Percentiles rank a stretch among this genome's conserved stretches.
Evolutionary conservation across 257 asterid species (phyloP).

Genomic region (Nicotiana obtusifolia): DNA sequence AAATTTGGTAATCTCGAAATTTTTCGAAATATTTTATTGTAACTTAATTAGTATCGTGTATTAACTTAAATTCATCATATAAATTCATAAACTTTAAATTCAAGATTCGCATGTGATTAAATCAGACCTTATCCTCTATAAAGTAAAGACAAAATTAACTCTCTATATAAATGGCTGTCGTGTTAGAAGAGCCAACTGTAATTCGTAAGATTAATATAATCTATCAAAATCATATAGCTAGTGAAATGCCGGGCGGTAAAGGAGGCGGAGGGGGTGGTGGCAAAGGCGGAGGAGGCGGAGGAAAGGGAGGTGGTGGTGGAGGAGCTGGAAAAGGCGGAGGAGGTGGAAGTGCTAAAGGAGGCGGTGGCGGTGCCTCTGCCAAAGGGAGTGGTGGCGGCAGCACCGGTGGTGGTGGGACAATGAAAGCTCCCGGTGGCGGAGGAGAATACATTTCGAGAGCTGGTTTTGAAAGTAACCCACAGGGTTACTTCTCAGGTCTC

Average conservation of each 20-base stretch:
- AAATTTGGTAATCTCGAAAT: too few species aligned
- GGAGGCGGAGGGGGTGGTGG: neutral
- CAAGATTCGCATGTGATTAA: too few species aligned
- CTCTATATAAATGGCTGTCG: too few species aligned
- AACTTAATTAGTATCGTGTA: too few species aligned
- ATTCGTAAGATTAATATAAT: too few species aligned
- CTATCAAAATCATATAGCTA: neutral
- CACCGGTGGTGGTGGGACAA: neutral
- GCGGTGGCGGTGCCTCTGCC: neutral
- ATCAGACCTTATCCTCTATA: too few species aligned
- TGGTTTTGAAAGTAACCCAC: conserved; percentile 9
- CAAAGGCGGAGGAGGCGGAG: neutral
- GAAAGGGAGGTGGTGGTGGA: neutral
- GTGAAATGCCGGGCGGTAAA: neutral
- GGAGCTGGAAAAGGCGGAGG: neutral
- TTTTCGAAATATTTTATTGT: too few species aligned
- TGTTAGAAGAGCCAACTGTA: too few species aligned
- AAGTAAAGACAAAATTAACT: too few species aligned
- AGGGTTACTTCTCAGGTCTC: conserved; percentile 5
- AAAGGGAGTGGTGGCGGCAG: neutral
- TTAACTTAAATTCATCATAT: too few species aligned
- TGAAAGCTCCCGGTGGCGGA: conserved; percentile 8
- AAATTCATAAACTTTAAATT: too few species aligned
- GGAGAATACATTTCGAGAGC: neutral
- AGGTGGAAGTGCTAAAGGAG: neutral